Percentiles rank a stretch among this genome's conserved stretches.
phyloP scores from a whole-genome alignment of 2,329 filamentous ascomycete species.

The Penicillium sp. region DNA sequence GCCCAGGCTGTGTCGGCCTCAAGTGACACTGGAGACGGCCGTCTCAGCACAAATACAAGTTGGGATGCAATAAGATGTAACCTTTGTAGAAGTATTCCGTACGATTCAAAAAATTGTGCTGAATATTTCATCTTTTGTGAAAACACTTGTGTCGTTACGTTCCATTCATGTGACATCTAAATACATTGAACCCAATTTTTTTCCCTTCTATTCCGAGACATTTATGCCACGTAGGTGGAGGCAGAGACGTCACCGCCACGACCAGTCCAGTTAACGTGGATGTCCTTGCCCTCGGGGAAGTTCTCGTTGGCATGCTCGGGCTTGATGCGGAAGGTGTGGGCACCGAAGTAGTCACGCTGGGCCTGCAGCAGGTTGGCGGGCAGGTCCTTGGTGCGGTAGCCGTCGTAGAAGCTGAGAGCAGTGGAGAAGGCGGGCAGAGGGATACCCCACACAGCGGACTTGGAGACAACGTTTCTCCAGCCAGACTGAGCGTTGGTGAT shows the following conservation, averaged over 20 bases:
- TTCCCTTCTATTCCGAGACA: constrained; percentile 14
- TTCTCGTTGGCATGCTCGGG: constrained; percentile 72
- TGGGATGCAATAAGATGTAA: no score
- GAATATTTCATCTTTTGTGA: no score
- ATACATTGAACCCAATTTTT: constrained; percentile 29
- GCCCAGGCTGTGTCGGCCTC: no score
- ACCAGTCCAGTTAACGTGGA: constrained; percentile 99
- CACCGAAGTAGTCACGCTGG: constrained; percentile 99
- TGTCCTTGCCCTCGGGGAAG: constrained; percentile 81
- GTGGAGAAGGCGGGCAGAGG: constrained; percentile 96
- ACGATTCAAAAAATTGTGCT: no score
- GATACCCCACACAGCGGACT: constrained; percentile 90
- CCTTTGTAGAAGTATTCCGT: no score
- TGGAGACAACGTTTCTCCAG: constrained; percentile 88
- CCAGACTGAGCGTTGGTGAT: constrained; percentile 94
- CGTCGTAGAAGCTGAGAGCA: constrained; percentile 96
- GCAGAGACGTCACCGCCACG: constrained; percentile 96
- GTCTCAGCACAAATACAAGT: no score
- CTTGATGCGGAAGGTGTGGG: constrained; percentile 87
- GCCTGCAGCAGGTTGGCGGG: constrained; percentile 98
- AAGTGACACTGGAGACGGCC: no score
- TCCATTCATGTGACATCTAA: constrained; percentile 27
- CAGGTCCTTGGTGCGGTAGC: constrained; percentile 94
- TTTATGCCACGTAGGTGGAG: constrained; percentile 94
- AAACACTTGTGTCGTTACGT: constrained; percentile 18